Conservation (phyloP, 768 basidiomycete genomes). For the Phallus indusiatus region DNA sequence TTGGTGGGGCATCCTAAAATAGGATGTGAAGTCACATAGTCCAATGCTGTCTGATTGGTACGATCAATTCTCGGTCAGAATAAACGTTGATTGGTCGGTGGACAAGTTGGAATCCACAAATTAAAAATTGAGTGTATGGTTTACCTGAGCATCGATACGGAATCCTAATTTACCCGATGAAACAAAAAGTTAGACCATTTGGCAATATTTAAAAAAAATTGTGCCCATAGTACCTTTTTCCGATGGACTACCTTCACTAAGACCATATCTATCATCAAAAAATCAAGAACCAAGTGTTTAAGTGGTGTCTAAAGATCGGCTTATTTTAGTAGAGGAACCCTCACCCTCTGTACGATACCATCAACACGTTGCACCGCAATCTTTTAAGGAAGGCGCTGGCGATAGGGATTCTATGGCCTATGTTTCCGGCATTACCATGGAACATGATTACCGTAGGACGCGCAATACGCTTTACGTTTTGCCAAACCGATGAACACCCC, state of each 20-base stretch:
- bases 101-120: too few relatives aligned
- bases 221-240: slow-evolving; percentile 52
- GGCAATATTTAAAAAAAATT: neutral
- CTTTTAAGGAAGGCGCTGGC: slow-evolving; percentile 72
- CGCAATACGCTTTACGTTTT: slow-evolving; percentile 29
- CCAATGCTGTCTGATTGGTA: slow-evolving; percentile 37
- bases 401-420: slow-evolving; percentile 85
- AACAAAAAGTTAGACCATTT: neutral
- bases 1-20: neutral
- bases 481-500: neutral
- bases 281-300: neutral
- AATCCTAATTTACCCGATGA: slow-evolving; percentile 22
- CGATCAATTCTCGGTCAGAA: neutral
- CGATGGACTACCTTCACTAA: slow-evolving; percentile 77
- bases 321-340: slow-evolving; percentile 14
- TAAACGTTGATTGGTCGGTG: neutral
- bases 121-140: too few relatives aligned
- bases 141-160: slow-evolving; percentile 77
- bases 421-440: slow-evolving; percentile 83
- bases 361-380: slow-evolving; percentile 88
- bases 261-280: slow-evolving; percentile 58
- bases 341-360: slow-evolving; percentile 89
- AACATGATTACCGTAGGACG: slow-evolving; percentile 89
- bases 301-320: neutral
- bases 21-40: slow-evolving; percentile 46